These are phyloP conservation scores for Neophaeococcomyces aloes DNA, from an alignment of 2,329 filamentous ascomycete species.

Conservation along the genomic window DNA sequence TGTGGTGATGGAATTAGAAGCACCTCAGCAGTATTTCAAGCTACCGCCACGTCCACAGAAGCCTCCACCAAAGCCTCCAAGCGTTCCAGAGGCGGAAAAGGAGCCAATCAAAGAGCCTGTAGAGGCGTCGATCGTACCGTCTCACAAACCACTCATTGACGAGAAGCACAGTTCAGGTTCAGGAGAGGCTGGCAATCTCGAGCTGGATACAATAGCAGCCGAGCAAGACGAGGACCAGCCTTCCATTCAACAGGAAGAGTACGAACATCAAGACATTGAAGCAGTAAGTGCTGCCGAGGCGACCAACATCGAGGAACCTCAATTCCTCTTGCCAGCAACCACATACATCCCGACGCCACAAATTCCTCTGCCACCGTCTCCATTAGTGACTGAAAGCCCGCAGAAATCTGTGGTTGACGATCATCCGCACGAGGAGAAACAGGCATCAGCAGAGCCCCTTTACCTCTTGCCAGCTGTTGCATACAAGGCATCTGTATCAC, in stretches of 20 bases:
- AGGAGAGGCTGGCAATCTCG: too few species aligned
- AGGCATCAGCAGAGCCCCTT: not conserved
- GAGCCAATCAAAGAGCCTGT: not conserved
- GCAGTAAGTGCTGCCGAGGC: not conserved
- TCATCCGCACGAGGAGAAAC: not conserved
- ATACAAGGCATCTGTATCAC: slow-evolving; percentile 6
- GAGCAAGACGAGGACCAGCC: not conserved
- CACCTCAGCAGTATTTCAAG: slow-evolving; percentile 7
- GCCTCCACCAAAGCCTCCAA: not conserved
- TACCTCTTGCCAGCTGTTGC: slow-evolving; percentile 6
- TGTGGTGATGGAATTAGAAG: slow-evolving; percentile 11
- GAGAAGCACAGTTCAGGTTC: too few species aligned
- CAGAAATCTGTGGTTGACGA: not conserved
- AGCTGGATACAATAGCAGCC: not conserved
- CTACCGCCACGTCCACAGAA: not conserved
- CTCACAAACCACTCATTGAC: too few species aligned
- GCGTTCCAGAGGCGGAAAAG: not conserved
- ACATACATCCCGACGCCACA: slow-evolving; percentile 4
- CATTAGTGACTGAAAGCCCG: not conserved
- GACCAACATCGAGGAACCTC: not conserved
- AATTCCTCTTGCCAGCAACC: not conserved
- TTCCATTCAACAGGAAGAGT: not conserved
- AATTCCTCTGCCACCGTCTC: slow-evolving; percentile 4
- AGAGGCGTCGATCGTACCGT: too few species aligned
- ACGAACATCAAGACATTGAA: too few species aligned